Evolutionary conservation across 2,329 filamentous ascomycete species (phyloP).

Genomic region (Periconia sp.): DNA sequence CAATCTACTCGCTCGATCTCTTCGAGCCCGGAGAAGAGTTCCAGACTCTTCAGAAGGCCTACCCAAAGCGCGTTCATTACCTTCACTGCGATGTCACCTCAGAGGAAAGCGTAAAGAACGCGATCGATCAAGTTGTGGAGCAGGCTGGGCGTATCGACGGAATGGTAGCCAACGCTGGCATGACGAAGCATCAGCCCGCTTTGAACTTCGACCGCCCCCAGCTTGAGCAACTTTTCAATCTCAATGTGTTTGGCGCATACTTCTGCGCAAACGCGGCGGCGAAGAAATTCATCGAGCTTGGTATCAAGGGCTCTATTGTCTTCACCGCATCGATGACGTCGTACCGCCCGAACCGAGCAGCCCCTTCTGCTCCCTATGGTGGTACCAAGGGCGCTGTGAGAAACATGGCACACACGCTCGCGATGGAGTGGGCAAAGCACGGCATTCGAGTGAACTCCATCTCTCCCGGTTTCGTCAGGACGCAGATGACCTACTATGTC

Average conservation of each 20-base stretch:
- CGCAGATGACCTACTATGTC: conserved; percentile 60
- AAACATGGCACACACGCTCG: conserved; percentile 63
- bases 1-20: conserved; percentile 58
- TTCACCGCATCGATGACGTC: conserved; percentile 59
- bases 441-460: conserved; percentile 84
- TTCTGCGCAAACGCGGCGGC: conserved; percentile 56
- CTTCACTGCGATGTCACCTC: conserved; percentile 57
- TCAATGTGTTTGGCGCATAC: conserved; percentile 57
- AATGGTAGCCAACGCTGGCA: conserved; percentile 60
- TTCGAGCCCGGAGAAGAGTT: conserved; percentile 56
- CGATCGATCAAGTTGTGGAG: conserved; percentile 55
- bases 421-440: conserved; percentile 83
- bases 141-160: conserved; percentile 57
- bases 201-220: conserved; percentile 59
- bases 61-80: conserved; percentile 52
- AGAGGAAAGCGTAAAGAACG: conserved; percentile 53
- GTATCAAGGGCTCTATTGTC: conserved; percentile 56
- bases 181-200: conserved; percentile 60
- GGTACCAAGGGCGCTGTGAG: conserved; percentile 51
- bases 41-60: conserved; percentile 46
- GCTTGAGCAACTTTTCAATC: conserved; percentile 54
- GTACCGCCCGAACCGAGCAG: conserved; percentile 58
- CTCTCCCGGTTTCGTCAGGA: conserved; percentile 87
- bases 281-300: conserved; percentile 52
- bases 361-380: conserved; percentile 57